Conservation (phyloP, 2,329 filamentous ascomycete species). For the Diaporthe sp. region DNA sequence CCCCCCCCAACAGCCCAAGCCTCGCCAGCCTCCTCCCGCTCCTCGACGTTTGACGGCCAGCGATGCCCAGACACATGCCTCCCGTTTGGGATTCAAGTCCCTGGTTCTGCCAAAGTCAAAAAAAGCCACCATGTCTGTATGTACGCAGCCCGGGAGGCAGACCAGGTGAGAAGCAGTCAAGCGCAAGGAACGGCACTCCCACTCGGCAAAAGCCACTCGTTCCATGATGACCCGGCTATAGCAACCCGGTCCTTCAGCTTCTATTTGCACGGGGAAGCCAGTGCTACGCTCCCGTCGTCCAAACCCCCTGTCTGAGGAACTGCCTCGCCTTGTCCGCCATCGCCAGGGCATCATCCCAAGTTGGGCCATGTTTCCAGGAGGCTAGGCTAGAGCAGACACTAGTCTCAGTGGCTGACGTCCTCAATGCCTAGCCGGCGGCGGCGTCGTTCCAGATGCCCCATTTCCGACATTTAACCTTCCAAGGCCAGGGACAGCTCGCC, state of each 20-base stretch:
- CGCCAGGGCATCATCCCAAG: slow-evolving; percentile 14
- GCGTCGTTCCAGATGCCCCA: slow-evolving; percentile 1
- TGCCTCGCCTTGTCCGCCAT: slow-evolving; percentile 9
- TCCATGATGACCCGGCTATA: neutral
- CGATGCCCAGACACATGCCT: neutral
- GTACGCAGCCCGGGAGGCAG: neutral
- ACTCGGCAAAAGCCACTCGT: neutral
- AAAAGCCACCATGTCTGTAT: neutral
- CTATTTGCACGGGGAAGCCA: slow-evolving; percentile 6
- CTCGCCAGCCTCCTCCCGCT: neutral
- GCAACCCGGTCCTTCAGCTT: slow-evolving; percentile 5
- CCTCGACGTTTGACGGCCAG: neutral
- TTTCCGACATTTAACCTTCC: slow-evolving; percentile 24
- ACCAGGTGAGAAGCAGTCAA: slow-evolving; percentile 1
- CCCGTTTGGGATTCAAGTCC: neutral
- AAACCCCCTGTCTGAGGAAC: slow-evolving; percentile 26
- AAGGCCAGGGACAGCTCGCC: slow-evolving; percentile 14
- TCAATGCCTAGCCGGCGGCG: slow-evolving; percentile 21
- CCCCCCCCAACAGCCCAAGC: neutral
- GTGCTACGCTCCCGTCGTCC: slow-evolving; percentile 3
- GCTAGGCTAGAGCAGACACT: slow-evolving; percentile 28
- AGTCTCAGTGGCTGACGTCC: slow-evolving; percentile 7
- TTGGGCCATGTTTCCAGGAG: slow-evolving; percentile 23
- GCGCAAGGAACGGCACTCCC: slow-evolving; percentile 18
- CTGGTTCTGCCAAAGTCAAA: slow-evolving; percentile 16